Percentiles rank a stretch among this genome's conserved stretches.
Evolutionary conservation across 164 flowering plant species (phyloP).

Genomic region (Nelumbo lutea): DNA sequence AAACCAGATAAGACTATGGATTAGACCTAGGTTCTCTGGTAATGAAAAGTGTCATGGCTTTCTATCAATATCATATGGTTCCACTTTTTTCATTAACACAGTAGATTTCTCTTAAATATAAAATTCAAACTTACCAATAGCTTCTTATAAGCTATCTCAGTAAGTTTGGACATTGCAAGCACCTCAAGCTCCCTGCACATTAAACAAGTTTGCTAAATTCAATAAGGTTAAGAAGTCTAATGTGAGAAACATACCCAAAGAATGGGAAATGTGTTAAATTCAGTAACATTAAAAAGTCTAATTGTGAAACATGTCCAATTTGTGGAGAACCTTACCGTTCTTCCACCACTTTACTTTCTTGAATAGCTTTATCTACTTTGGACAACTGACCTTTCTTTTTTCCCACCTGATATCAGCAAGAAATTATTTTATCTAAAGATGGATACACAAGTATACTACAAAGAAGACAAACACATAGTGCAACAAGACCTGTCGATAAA

Average conservation of each 20-base stretch:
- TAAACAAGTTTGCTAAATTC: slow-evolving; percentile 4
- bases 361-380: slow-evolving; percentile 39
- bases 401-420: slow-evolving; percentile 28
- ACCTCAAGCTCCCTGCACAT: slow-evolving; percentile 66
- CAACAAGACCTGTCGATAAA: slow-evolving; percentile 47
- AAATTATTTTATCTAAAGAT: not conserved
- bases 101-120: too few species aligned
- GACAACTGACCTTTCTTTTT: slow-evolving; percentile 44
- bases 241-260: not conserved
- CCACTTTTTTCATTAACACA: too few species aligned
- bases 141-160: slow-evolving; percentile 71
- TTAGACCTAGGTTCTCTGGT: too few species aligned
- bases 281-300: slow-evolving; percentile 1
- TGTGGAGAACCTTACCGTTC: slow-evolving; percentile 32
- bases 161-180: slow-evolving; percentile 66
- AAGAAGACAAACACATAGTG: slow-evolving; percentile 1
- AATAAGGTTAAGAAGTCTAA: not conserved
- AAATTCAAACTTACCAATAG: slow-evolving; percentile 42
- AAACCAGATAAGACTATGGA: too few species aligned
- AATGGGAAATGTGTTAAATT: not conserved
- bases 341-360: slow-evolving; percentile 32
- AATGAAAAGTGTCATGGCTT: too few species aligned
- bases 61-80: too few species aligned
- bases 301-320: slow-evolving; percentile 5
- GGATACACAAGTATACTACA: not conserved